These are phyloP conservation scores for Polyplosphaeria fusca DNA, from an alignment of 495 filamentous ascomycete genomes.

Conservation along the genomic window DNA sequence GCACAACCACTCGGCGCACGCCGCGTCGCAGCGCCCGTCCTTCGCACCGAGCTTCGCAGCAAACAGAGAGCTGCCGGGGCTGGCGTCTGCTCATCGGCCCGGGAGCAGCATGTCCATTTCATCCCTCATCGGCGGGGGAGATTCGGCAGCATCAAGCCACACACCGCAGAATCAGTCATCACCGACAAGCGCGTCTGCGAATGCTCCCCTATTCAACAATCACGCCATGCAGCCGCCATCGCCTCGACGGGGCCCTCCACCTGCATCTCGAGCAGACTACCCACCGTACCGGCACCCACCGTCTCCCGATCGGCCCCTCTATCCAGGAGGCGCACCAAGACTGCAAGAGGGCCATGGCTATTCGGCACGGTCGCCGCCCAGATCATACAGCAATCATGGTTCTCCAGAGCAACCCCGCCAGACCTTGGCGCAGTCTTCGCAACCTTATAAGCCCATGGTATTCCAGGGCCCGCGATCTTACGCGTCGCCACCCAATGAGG, in stretches of 20 bases:
- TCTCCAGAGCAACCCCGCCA: constrained; percentile 34
- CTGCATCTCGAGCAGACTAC: constrained; percentile 30
- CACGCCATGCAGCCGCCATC: constrained; percentile 42
- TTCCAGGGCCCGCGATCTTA: constrained; percentile 28
- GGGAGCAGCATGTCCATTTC: constrained; percentile 95
- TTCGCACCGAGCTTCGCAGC: constrained; percentile 46
- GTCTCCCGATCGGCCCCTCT: constrained; percentile 31
- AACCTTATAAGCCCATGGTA: constrained; percentile 29
- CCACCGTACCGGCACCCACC: constrained; percentile 24
- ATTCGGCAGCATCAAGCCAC: constrained; percentile 28
- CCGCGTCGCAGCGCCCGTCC: constrained; percentile 32
- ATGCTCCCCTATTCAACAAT: constrained; percentile 16
- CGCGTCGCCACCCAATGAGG: constrained; percentile 26
- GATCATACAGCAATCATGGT: constrained; percentile 24
- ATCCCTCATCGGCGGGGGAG: constrained; percentile 71
- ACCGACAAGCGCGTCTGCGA: constrained; percentile 15
- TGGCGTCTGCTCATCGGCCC: constrained; percentile 50
- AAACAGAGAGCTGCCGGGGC: constrained; percentile 52
- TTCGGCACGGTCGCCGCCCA: constrained; percentile 25
- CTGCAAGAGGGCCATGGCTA: constrained; percentile 19
- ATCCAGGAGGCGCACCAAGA: constrained; percentile 14
- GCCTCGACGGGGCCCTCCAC: constrained; percentile 30
- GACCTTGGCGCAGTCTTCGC: constrained; percentile 14
- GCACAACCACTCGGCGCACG: constrained; percentile 41
- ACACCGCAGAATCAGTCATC: constrained; percentile 29